Evolutionary conservation across 2,329 filamentous ascomycete species (phyloP).

Genomic region (Colletotrichum sp.): DNA sequence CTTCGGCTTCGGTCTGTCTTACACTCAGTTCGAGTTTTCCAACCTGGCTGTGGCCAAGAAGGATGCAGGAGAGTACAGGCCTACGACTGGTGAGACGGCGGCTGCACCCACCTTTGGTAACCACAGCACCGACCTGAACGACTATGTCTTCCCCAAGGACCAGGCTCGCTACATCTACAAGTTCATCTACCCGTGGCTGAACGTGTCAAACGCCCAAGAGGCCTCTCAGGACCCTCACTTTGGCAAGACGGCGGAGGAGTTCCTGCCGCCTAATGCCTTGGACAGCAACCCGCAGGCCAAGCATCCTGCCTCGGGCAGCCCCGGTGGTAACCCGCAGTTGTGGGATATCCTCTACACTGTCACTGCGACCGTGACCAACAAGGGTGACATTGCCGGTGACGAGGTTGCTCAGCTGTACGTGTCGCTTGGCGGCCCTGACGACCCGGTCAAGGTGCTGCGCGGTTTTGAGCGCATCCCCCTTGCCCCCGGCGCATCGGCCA

Average conservation of each 20-base stretch:
- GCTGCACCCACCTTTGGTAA: slow-evolving; percentile 70
- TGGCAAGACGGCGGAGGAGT: slow-evolving; percentile 60
- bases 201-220: slow-evolving; percentile 59
- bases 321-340: slow-evolving; percentile 69
- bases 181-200: slow-evolving; percentile 77
- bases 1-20: slow-evolving; percentile 81
- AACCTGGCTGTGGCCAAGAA: slow-evolving; percentile 63
- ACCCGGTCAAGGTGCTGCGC: slow-evolving; percentile 72
- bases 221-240: slow-evolving; percentile 66
- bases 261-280: slow-evolving; percentile 63
- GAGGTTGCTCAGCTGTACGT: slow-evolving; percentile 82
- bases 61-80: slow-evolving; percentile 55
- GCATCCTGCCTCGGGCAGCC: slow-evolving; percentile 53
- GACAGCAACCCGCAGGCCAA: slow-evolving; percentile 63
- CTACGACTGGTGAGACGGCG: slow-evolving; percentile 65
- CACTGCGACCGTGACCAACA: slow-evolving; percentile 74
- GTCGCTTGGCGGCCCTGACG: slow-evolving; percentile 77
- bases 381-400: slow-evolving; percentile 66
- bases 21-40: slow-evolving; percentile 81
- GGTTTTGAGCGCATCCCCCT: slow-evolving; percentile 82
- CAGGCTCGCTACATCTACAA: slow-evolving; percentile 54
- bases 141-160: slow-evolving; percentile 71
- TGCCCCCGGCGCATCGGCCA: slow-evolving; percentile 68
- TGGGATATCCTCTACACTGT: slow-evolving; percentile 75
- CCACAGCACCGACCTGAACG: slow-evolving; percentile 63